phyloP scores from a whole-genome alignment of 1,139 yeast genomes.

The Wickerhamiella infanticola region DNA sequence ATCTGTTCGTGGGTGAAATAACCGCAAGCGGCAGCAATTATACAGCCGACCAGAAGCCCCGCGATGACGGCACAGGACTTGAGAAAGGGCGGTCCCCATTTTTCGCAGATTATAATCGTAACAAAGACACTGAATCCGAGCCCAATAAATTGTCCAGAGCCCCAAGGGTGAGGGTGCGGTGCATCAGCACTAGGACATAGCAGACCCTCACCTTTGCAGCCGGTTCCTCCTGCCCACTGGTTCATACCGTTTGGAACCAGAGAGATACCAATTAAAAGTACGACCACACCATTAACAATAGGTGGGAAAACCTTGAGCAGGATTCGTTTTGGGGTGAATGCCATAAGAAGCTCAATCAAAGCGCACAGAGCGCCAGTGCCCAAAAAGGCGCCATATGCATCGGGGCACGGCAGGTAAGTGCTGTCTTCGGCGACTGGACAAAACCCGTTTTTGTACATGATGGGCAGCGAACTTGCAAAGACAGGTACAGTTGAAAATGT shows the following conservation, averaged over 20 bases:
- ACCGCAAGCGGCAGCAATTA: constrained; percentile 82
- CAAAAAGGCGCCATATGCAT: constrained; percentile 66
- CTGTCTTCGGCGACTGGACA: constrained; percentile 48
- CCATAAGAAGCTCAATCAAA: constrained; percentile 47
- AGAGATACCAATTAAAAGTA: constrained; percentile 55
- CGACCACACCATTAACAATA: constrained; percentile 80
- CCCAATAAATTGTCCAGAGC: constrained; percentile 68
- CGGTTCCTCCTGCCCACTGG: constrained; percentile 84
- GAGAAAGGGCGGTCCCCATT: constrained; percentile 83
- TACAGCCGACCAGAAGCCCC: constrained; percentile 71
- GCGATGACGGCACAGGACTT: constrained; percentile 77
- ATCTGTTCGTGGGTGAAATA: constrained; percentile 45
- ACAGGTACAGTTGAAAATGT: constrained; percentile 75
- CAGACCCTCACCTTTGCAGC: constrained; percentile 25
- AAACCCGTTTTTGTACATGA: constrained; percentile 57
- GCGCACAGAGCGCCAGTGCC: constrained; percentile 65
- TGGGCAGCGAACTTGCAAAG: constrained; percentile 58
- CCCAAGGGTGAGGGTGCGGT: constrained; percentile 36
- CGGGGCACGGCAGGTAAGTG: constrained; percentile 56
- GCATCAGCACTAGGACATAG: constrained; percentile 28
- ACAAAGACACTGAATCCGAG: constrained; percentile 66
- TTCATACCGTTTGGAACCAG: constrained; percentile 46
- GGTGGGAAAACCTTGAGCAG: constrained; percentile 68
- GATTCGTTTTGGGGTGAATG: constrained; percentile 55
- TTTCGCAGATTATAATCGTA: constrained; percentile 55